These are phyloP conservation scores for Mycocentrospora acerina DNA, from an alignment of 2,329 filamentous ascomycete species.

Conservation along the genomic window DNA sequence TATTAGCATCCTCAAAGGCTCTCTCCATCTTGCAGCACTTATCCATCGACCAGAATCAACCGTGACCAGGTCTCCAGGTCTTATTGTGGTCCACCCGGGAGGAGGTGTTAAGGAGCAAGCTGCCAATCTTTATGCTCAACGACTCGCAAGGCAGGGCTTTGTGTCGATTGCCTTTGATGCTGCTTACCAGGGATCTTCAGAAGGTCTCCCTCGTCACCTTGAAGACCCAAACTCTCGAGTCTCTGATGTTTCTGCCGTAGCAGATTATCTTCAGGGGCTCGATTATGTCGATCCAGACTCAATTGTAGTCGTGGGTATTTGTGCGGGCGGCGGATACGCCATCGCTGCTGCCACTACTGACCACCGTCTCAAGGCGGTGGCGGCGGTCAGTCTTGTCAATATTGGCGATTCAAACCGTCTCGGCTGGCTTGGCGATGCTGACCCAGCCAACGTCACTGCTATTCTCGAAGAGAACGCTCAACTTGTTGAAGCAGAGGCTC, in stretches of 20 bases:
- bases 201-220: slow-evolving; percentile 39
- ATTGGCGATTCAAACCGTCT: slow-evolving; percentile 34
- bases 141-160: slow-evolving; percentile 39
- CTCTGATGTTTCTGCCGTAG: slow-evolving; percentile 40
- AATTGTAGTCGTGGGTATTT: slow-evolving; percentile 46
- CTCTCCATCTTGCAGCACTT: not conserved
- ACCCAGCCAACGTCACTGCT: not conserved
- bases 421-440: no score
- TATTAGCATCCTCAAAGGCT: not conserved
- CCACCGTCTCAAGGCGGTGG: slow-evolving; percentile 43
- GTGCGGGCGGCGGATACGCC: slow-evolving; percentile 43
- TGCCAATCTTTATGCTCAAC: slow-evolving; percentile 33
- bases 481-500: not conserved
- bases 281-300: slow-evolving; percentile 31
- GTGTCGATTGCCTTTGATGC: slow-evolving; percentile 40
- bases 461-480: not conserved
- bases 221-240: slow-evolving; percentile 43
- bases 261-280: slow-evolving; percentile 36
- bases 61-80: not conserved
- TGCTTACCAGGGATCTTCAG: slow-evolving; percentile 42
- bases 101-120: slow-evolving; percentile 46
- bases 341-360: slow-evolving; percentile 39
- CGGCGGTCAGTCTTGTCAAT: slow-evolving; percentile 33
- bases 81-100: slow-evolving; percentile 38
- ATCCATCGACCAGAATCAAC: not conserved